Evolutionary conservation across 2,329 filamentous ascomycete species (phyloP), one percentile per base, ranked within the genome.

Genomic region (Didymella sp.): DNA sequence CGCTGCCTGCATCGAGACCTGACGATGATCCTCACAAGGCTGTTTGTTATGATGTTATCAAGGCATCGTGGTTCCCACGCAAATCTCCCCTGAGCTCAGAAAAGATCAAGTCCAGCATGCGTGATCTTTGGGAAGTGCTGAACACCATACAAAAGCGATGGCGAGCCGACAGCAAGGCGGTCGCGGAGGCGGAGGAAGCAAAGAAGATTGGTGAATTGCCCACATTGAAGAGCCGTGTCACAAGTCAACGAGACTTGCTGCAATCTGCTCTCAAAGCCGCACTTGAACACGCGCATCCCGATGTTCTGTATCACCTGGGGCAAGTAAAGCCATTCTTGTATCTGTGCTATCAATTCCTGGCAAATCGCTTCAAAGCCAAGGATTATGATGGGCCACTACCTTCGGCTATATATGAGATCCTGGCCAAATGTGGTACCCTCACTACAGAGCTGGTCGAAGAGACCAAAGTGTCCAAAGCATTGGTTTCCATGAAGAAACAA

Each of bases 391-490:
- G 79, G 31, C 56, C 69, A 17, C 63, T 82, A 8, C 62, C 78
- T 12, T 72, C 75, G 31, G 71, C 73, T 27, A 77, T 80, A n/a
- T 76, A 80, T 43, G 78, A 78, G 64, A 71, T 90, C 28, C 82
- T 91, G 72, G 82, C 86, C 5, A 77, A 82, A 52, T 86, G 87
- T 45, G 86, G 83, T 31, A 88, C 87, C 56, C 81, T 87, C 38
- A 85, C 82, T 45, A 84, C 82, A 61, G 85, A 83, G 58, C 80
- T 81, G 41, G 73, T 87, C 38, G 84, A 87, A 62, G 87, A 84
- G 58, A 84, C 86, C 37, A 89, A 89, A 67, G 84, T 92, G 53
- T 83, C 85, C 55, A 86, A 84, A 51, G 83, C 90, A 15, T 81
- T 87, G 37, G 85, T 85, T 59, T 82, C 85, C 8, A 85, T 89